Evolutionary conservation across 768 basidiomycete genomes (phyloP).

Genomic region (Lentinula lateritia): DNA sequence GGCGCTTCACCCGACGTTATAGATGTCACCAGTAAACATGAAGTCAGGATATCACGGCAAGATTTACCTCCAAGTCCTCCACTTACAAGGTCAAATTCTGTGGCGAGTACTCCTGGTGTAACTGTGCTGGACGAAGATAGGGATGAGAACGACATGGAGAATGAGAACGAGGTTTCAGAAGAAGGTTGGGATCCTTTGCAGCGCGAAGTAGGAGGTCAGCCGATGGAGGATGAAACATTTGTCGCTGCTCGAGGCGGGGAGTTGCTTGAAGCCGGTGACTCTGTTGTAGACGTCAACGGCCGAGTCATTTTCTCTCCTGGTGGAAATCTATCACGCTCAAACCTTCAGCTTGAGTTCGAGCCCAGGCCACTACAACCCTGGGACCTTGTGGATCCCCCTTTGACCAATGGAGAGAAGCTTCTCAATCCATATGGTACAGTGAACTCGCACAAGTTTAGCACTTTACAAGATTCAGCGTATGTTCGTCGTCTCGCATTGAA

Average conservation of each 20-base stretch:
- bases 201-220: neutral
- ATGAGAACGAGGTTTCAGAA: constrained; percentile 5
- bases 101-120: constrained; percentile 6
- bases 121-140: neutral
- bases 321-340: constrained; percentile 23
- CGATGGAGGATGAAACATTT: constrained; percentile 6
- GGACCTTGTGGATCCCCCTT: constrained; percentile 52
- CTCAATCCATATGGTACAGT: constrained; percentile 38
- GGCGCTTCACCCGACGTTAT: neutral
- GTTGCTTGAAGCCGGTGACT: constrained; percentile 12
- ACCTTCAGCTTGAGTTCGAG: constrained; percentile 45
- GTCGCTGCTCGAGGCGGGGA: constrained; percentile 4
- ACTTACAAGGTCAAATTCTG: constrained; percentile 20
- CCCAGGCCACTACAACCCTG: constrained; percentile 57
- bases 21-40: constrained; percentile 5
- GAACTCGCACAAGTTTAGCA: constrained; percentile 35
- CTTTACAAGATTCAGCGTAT: constrained; percentile 38
- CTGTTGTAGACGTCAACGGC: constrained; percentile 17
- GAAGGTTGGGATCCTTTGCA: constrained; percentile 19
- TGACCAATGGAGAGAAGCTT: constrained; percentile 12
- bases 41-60: constrained; percentile 16
- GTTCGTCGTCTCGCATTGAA: constrained; percentile 15
- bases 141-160: constrained; percentile 13
- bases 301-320: constrained; percentile 20
- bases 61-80: constrained; percentile 25